Evolutionary conservation across 2,329 filamentous ascomycete species (phyloP), one percentile per base, ranked within the genome.

Genomic region (Penicillium sp.): DNA sequence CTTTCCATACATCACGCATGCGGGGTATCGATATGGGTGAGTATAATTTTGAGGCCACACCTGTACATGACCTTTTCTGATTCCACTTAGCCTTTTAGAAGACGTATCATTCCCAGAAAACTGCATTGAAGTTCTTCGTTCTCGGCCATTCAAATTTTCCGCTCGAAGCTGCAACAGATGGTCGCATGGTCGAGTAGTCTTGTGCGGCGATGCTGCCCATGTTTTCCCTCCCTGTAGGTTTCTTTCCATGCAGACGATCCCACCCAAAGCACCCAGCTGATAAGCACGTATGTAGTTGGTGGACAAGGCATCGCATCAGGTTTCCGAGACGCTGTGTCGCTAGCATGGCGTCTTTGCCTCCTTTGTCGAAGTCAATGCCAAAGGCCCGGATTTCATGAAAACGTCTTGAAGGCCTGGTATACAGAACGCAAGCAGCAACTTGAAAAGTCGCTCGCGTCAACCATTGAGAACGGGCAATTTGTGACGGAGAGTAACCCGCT

Each of bases 121-220:
- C 47, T 80, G 77, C 56, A 76, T 80, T 30, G 52, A 72, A 24
- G 64, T 75, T 4, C 61, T 76, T 6, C 70, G 78, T 7, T 79
- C 71, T 16, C 60, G 75, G 4, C 76, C 76, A 0, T 78, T 77
- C 53, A 62, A 53, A 0, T 80, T 79, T 56, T 67, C 72, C 0
- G 72, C 74, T 24, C 69, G 73, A 45, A 72, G 73, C 39, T 76
- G 74, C 48, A 79, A 80, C 53, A 68, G 63, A 28, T 81, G 78
- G 78, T 69, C 70, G 30, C 54, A 69, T 36, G 69, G 67, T 7
- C 60, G 69, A 8, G 72, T 71, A 0, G 65, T 79, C 10, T 61
- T 80, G 1, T 74, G 72, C 41, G 77, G 78, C 16, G 77, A 80
- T 53, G 69, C 77, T 4, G 77, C 77, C 3, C 77, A 80, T 60